Evolutionary conservation across 805 yeast genomes (phyloP), one percentile per base, ranked within the genome.

Genomic region (Cephaloascus fragrans): DNA sequence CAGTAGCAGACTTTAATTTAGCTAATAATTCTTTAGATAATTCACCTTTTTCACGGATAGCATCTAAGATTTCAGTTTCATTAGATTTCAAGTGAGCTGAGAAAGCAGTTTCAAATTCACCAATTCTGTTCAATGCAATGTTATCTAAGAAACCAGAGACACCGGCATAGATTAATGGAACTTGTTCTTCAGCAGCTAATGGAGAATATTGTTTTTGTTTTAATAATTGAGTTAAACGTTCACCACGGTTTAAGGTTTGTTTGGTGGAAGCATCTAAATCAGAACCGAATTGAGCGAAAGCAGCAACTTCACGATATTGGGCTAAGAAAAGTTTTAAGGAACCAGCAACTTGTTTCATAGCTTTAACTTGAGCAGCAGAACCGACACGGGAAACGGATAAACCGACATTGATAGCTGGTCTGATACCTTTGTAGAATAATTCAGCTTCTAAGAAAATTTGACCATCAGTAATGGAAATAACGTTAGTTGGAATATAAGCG

Each of bases 271-370:
- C 97, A 73, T 93, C 99, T 70, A 93, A 81, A 75, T 93, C 99
- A 56, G 99, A 93, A 83, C 99, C 99, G 80, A 93, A 93, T 80
- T 93, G 99, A 61, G 99, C 98, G 72, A 93, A 93, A 61, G 99
- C 98, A 67, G 98, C 98, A 60, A 93, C 98, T 83, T 93, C 99
- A 87, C 99, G 89, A 85, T 93, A 93, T 80, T 93, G 99, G 61
- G 99, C 99, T 80, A 93, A 85, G 96, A 88, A 93, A 71, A 93
- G 86, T 75, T 93, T 93, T 75, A 93, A 84, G 56, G 98, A 93
- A 83, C 98, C 99, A 56, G 98, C 98, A 73, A 93, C 97, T 80
- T 93, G 97, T 77, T 93, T 93, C 94, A 93, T 87, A 72, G 98
- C 98, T 82, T 93, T 93, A 61, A 93, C 97, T 80, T 93, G 98